Percentiles rank a stretch among this genome's conserved stretches.
Conservation (phyloP, 495 filamentous ascomycete genomes). For the Trichocladium antarcticum region DNA sequence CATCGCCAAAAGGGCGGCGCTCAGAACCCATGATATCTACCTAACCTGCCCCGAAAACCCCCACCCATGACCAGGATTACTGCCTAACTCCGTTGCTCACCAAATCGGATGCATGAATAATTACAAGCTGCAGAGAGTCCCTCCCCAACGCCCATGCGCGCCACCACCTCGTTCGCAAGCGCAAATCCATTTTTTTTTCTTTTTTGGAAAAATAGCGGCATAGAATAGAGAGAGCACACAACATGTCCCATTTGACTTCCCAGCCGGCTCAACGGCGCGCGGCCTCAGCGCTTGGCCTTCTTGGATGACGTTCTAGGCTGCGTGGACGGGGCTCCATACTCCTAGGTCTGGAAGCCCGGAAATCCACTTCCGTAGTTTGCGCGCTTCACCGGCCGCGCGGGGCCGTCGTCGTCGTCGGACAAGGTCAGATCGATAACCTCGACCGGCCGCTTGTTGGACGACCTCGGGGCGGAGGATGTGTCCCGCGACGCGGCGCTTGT, state of each 20-base stretch:
- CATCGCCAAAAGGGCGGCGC: not conserved
- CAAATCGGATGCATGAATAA: not conserved
- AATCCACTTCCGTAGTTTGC: conserved; percentile 22
- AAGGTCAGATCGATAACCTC: conserved; percentile 72
- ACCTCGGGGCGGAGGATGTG: conserved; percentile 32
- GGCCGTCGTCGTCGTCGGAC: conserved; percentile 65
- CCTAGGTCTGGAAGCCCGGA: conserved; percentile 1
- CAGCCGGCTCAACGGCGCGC: not conserved
- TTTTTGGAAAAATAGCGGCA: not conserved
- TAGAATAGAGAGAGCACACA: not conserved
- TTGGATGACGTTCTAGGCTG: no score
- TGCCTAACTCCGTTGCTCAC: not conserved
- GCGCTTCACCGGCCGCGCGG: conserved; percentile 46
- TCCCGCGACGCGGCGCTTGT: conserved; percentile 17
- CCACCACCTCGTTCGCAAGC: not conserved
- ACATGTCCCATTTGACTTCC: not conserved
- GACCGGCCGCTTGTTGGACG: conserved; percentile 50
- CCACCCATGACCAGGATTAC: not conserved
- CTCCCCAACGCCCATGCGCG: not conserved
- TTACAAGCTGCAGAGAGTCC: not conserved
- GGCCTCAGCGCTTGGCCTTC: not conserved
- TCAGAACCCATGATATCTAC: not conserved
- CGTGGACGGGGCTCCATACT: not conserved
- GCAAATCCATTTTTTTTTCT: no score
- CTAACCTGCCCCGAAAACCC: not conserved